Conservation (phyloP, 306 rosid genomes). For the Hippophae gyantsensis region DNA sequence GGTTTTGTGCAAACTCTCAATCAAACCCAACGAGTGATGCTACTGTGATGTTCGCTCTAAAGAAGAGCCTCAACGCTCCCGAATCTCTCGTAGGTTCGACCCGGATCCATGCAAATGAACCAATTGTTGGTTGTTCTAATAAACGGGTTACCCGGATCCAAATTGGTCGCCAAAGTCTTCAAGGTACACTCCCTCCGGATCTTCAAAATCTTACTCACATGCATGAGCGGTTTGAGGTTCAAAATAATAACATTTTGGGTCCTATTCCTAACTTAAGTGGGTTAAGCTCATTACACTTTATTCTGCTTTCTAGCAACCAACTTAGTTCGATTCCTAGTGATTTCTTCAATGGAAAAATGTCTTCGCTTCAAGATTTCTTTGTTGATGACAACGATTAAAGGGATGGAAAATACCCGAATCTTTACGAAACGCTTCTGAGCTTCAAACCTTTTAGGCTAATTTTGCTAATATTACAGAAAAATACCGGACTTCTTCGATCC, state of each 20-base stretch:
- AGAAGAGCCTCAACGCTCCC: slow-evolving; percentile 33
- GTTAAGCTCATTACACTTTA: slow-evolving; percentile 34
- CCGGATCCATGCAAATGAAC: slow-evolving; percentile 51
- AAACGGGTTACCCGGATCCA: slow-evolving; percentile 55
- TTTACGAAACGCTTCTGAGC: slow-evolving; percentile 37
- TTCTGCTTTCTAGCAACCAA: slow-evolving; percentile 42
- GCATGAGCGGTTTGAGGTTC: slow-evolving; percentile 59
- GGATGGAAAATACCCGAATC: slow-evolving; percentile 55
- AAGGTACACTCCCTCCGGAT: slow-evolving; percentile 42
- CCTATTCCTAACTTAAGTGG: slow-evolving; percentile 55
- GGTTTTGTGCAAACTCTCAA: slow-evolving; percentile 29
- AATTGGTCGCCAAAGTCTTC: slow-evolving; percentile 44
- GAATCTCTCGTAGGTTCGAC: slow-evolving; percentile 48
- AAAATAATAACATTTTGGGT: slow-evolving; percentile 64
- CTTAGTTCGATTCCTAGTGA: slow-evolving; percentile 45
- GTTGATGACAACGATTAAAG: slow-evolving; percentile 61
- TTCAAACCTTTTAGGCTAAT: slow-evolving; percentile 73
- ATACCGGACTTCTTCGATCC: slow-evolving; percentile 46
- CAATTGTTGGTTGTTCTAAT: slow-evolving; percentile 33
- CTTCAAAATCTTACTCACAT: slow-evolving; percentile 41
- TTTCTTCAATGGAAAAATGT: slow-evolving; percentile 41
- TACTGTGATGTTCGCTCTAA: slow-evolving; percentile 49
- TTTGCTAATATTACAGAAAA: slow-evolving; percentile 53
- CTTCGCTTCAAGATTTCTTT: slow-evolving; percentile 47
- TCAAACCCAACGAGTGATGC: slow-evolving; percentile 36